Evolutionary conservation across 2,329 filamentous ascomycete genomes (phyloP).

Genomic region (Massarina eburnea): DNA sequence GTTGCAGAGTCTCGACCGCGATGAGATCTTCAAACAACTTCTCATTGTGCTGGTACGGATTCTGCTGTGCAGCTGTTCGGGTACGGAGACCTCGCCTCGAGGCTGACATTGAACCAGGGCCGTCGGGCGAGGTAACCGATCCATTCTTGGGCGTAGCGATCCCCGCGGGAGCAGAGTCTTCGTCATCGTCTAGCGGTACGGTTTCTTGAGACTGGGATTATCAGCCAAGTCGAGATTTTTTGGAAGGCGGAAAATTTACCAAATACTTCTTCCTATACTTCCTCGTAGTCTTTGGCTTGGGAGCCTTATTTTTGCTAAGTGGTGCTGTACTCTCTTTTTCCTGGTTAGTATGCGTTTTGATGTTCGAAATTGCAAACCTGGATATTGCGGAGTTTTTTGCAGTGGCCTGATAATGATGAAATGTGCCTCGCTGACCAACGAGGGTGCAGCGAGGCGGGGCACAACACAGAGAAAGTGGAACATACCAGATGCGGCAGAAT

Average conservation of each 20-base stretch:
- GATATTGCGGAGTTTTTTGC: neutral
- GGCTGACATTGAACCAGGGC: constrained; percentile 18
- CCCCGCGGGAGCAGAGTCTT: constrained; percentile 9
- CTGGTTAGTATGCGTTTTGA: constrained; percentile 2
- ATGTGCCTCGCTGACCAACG: neutral
- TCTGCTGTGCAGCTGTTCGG: constrained; percentile 37
- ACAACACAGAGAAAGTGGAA: constrained; percentile 11
- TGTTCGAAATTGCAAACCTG: neutral
- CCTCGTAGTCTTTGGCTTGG: constrained; percentile 24
- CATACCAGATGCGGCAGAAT: constrained; percentile 31
- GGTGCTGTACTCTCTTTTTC: constrained; percentile 16
- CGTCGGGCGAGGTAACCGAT: constrained; percentile 24
- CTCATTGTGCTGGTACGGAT: constrained; percentile 38
- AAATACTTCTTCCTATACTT: constrained; percentile 25
- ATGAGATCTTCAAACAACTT: constrained; percentile 34
- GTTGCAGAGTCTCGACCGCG: too few species aligned
- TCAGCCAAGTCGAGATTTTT: constrained; percentile 1
- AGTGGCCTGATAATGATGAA: neutral
- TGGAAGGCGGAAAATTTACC: constrained; percentile 13
- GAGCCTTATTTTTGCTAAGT: constrained; percentile 11
- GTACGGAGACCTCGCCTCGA: constrained; percentile 35
- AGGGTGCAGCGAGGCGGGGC: constrained; percentile 8
- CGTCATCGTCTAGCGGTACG: constrained; percentile 11
- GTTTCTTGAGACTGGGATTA: constrained; percentile 22
- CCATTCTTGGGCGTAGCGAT: constrained; percentile 10